Conservation (phyloP, 257 asterid genomes). For the Przewalskia tangutica region DNA sequence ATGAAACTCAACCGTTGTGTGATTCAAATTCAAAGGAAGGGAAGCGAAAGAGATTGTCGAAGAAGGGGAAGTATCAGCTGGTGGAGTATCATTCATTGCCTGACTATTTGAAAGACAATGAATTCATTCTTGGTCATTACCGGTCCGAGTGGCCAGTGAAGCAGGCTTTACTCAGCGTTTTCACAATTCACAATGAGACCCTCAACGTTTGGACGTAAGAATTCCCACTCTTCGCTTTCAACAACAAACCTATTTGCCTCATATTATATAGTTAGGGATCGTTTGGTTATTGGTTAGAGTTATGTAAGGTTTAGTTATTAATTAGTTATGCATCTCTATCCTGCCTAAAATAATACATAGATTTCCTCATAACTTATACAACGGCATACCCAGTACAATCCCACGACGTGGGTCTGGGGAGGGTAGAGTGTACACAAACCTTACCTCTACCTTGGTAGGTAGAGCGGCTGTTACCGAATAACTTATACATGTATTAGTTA, state of each 20-base stretch:
- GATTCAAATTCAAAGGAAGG: slow-evolving; percentile 28
- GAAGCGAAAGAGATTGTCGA: slow-evolving; percentile 68
- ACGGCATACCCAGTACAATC: no score
- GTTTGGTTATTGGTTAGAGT: no score
- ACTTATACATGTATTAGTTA: no score
- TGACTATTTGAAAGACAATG: slow-evolving; percentile 90
- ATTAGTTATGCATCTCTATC: no score
- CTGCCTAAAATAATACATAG: no score
- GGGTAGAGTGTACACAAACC: no score
- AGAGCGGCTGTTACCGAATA: no score
- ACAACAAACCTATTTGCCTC: background rate
- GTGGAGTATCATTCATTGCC: slow-evolving; percentile 95
- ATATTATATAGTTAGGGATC: background rate
- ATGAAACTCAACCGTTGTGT: slow-evolving; percentile 12
- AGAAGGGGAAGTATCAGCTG: slow-evolving; percentile 82
- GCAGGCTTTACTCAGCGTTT: slow-evolving; percentile 70
- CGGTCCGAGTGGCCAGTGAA: slow-evolving; percentile 88
- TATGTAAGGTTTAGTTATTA: no score
- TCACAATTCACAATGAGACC: slow-evolving; percentile 90
- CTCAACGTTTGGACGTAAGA: slow-evolving; percentile 97
- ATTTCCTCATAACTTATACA: no score
- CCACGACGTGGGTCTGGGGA: no score
- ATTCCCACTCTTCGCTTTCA: background rate
- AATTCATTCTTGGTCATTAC: slow-evolving; percentile 68
- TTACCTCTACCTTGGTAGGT: no score